phyloP scores from a whole-genome alignment of 2,329 filamentous ascomycete genomes.

The Ceratocystis eucalypticola region DNA sequence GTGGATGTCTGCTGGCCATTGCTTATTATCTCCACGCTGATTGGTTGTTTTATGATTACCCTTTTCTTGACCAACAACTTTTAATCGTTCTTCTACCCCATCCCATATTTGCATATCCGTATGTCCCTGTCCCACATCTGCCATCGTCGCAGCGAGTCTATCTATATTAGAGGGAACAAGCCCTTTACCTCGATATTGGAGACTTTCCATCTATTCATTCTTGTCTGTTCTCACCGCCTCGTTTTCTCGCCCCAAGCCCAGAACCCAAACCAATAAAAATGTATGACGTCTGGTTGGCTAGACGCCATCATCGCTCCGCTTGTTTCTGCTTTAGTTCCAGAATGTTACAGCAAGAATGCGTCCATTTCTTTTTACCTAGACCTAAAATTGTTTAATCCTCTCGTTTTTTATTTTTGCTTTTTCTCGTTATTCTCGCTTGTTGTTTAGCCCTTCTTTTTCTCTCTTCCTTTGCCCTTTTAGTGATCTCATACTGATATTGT shows the following conservation, averaged over 20 bases:
- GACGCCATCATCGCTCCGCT: not conserved
- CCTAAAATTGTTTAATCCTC: not conserved
- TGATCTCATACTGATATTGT: constrained; percentile 3
- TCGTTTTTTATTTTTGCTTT: not conserved
- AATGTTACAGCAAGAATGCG: not conserved
- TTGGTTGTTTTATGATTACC: not conserved
- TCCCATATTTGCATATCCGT: not conserved
- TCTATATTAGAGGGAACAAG: no score
- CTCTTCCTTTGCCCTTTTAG: not conserved
- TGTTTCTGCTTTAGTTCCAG: not conserved
- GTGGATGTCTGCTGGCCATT: not conserved
- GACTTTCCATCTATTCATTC: not conserved
- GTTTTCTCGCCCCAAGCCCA: not conserved
- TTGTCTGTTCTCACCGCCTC: not conserved
- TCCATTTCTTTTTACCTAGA: not conserved
- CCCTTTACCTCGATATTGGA: not conserved
- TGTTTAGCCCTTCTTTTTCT: not conserved
- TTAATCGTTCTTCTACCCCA: not conserved
- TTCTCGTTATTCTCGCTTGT: not conserved
- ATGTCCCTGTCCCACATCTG: not conserved
- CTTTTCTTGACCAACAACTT: not conserved
- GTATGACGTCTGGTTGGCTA: not conserved
- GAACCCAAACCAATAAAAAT: not conserved
- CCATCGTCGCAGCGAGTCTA: no score
- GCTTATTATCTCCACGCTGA: not conserved